phyloP scores from a whole-genome alignment of 306 rosid species.

The Sindora glabra region DNA sequence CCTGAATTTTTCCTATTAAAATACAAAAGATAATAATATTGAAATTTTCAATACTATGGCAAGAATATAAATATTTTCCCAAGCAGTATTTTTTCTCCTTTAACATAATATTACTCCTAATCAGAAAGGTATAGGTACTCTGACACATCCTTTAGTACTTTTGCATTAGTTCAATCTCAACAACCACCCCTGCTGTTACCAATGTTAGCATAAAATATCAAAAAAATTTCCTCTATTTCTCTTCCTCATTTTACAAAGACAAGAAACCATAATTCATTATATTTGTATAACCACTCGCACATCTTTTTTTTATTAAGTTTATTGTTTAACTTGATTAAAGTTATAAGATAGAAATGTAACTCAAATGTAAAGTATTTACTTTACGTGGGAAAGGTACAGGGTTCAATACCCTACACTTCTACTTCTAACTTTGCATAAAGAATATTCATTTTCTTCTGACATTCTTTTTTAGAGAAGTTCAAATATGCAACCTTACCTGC shows the following conservation, averaged over 20 bases:
- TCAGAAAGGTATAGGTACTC: conserved; percentile 15
- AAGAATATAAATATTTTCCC: no score
- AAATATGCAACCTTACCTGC: no score
- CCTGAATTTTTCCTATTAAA: no score
- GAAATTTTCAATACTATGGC: no score
- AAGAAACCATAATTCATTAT: neutral
- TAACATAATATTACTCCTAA: conserved; percentile 24
- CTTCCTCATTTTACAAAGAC: neutral
- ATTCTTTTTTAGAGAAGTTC: no score
- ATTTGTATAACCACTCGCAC: neutral
- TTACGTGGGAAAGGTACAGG: no score
- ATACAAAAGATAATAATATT: no score
- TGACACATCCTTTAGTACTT: conserved; percentile 25
- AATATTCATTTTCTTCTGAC: no score
- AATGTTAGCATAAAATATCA: conserved; percentile 37
- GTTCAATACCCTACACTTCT: no score
- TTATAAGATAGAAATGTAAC: neutral
- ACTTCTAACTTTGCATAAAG: no score
- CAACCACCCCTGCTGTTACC: conserved; percentile 46
- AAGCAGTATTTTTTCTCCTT: conserved; percentile 17
- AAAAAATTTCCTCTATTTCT: neutral
- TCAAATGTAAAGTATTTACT: no score
- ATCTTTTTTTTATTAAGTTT: neutral
- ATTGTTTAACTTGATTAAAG: neutral
- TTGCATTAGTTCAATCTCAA: conserved; percentile 22